Evolutionary conservation across 2,329 filamentous ascomycete species (phyloP), one percentile per base, ranked within the genome.

Genomic region (Pezicula neosporulosa): DNA sequence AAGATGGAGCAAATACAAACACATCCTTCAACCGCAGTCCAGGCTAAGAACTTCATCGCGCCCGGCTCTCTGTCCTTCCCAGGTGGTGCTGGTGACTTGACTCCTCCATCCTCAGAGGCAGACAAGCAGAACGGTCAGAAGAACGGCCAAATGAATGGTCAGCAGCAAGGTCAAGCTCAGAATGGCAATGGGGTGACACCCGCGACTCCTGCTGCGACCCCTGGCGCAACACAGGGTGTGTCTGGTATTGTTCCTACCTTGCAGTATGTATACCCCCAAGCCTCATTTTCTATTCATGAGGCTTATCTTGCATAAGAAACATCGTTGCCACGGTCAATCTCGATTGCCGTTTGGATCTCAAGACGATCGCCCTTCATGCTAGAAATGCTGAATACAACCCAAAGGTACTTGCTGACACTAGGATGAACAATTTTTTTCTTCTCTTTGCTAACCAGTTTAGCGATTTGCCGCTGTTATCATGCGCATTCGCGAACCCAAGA

Each of bases 401-500:
- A 56, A 96, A 97, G 89, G 89, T 93, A 89, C 74, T 61, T 76
- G 66, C 63, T 68, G 63, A 66, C 64, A 68, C 68, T 68, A 63
- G 63, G 61, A 66, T 69, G 24, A 63, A 71, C 71, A 72, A 70
- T 65, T 62, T 59, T 63, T 59, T 63, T n/a, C n/a, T 64, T 66
- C 63, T 68, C 57, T 58, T 66, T 64, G 60, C 66, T 71, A 64
- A 70, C 64, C 61, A 58, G 54, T 60, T 19, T 76, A 96, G 91
- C 93, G 93, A 87, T 97, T 97, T 69, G 94, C 93, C 64, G 93
- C 93, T 68, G 93, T 97, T 60, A 97, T 99, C 73, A 97, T 99
- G 94, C 91, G 94, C 77, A 99, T 99, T 63, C 92, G 94, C 66
- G 94, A 99, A 66, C 94, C 94, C 55, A 99, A 99, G 80, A 99